These are phyloP conservation scores for Fremontodendron californicum DNA, from an alignment of 345 rosid genomes.

Conservation along the genomic window DNA sequence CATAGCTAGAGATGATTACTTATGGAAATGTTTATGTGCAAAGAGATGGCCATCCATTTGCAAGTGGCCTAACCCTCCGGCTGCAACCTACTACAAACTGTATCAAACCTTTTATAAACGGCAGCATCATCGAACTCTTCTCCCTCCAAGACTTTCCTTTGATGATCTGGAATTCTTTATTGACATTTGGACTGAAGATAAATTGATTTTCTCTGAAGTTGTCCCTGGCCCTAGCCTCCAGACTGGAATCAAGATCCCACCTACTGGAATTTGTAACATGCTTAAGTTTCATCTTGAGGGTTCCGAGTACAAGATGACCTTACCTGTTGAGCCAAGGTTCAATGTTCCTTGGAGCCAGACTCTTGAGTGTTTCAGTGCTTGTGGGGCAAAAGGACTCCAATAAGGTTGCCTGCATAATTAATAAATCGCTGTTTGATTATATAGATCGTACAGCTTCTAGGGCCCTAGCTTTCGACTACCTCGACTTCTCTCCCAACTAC, in stretches of 20 bases:
- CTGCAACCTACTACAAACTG: conserved; percentile 63
- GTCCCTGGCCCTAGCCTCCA: conserved; percentile 58
- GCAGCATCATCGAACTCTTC: conserved; percentile 39
- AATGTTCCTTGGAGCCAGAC: conserved; percentile 49
- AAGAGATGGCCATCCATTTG: conserved; percentile 90
- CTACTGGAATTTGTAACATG: conserved; percentile 41
- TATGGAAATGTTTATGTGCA: conserved; percentile 82
- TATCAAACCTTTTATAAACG: conserved; percentile 60
- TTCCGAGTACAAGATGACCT: conserved; percentile 68
- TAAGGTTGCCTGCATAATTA: conserved; percentile 63
- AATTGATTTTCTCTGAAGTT: conserved; percentile 67
- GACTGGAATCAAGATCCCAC: conserved; percentile 52
- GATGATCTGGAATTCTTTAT: conserved; percentile 73
- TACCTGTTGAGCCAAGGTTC: conserved; percentile 71
- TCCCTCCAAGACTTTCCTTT: conserved; percentile 77
- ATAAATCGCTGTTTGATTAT: conserved; percentile 62
- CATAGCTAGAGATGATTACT: conserved; percentile 70
- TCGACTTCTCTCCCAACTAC: conserved; percentile 69
- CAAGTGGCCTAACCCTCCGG: conserved; percentile 60
- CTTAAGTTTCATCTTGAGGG: conserved; percentile 44
- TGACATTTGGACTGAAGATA: conserved; percentile 80
- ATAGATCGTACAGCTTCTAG: conserved; percentile 60
- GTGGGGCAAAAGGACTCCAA: conserved; percentile 66
- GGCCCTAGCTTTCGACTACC: conserved; percentile 81
- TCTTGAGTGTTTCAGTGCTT: conserved; percentile 68